These are phyloP conservation scores for Parafenestella ontariensis DNA, from an alignment of 2,329 filamentous ascomycete species.

Conservation along the genomic window DNA sequence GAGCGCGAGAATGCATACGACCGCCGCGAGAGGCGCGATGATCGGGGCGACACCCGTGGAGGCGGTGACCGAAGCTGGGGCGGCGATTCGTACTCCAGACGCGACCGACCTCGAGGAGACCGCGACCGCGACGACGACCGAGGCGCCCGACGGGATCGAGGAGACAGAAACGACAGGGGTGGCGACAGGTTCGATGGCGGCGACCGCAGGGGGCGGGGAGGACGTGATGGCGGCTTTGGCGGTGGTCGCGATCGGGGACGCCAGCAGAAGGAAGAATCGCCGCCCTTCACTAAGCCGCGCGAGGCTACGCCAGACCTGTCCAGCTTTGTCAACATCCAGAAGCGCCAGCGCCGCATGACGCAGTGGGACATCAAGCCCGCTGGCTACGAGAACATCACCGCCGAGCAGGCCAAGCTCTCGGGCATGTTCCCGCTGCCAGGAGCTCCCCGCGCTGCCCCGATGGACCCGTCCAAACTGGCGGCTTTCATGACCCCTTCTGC, in stretches of 20 bases:
- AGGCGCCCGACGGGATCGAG: slow-evolving; percentile 40
- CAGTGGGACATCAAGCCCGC: slow-evolving; percentile 99
- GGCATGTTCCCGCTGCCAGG: slow-evolving; percentile 98
- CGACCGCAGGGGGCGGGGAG: slow-evolving; percentile 41
- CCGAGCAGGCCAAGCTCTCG: slow-evolving; percentile 97
- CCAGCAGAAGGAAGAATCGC: slow-evolving; percentile 76
- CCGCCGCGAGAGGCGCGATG: slow-evolving; percentile 62
- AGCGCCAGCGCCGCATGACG: slow-evolving; percentile 89
- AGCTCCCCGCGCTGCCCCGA: slow-evolving; percentile 90
- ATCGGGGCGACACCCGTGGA: slow-evolving; percentile 56
- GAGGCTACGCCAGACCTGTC: slow-evolving; percentile 97
- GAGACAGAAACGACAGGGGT: slow-evolving; percentile 57
- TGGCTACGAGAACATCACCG: slow-evolving; percentile 97
- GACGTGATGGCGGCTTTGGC: slow-evolving; percentile 33
- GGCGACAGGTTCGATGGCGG: slow-evolving; percentile 57
- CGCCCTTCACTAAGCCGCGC: slow-evolving; percentile 80
- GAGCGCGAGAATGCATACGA: slow-evolving; percentile 93
- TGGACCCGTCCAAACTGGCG: slow-evolving; percentile 92
- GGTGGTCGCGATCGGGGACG: slow-evolving; percentile 59
- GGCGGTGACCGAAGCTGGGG: slow-evolving; percentile 61
- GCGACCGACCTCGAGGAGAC: slow-evolving; percentile 41
- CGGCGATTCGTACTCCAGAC: slow-evolving; percentile 57
- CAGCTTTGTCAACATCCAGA: slow-evolving; percentile 78
- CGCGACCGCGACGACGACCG: slow-evolving; percentile 46
- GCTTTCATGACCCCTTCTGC: slow-evolving; percentile 93